A percentile compares a stretch with the other conserved stretches of the same genome.
phyloP scores from a whole-genome alignment of 2,329 filamentous ascomycete species.

The Ophiostoma triangulosporum region DNA sequence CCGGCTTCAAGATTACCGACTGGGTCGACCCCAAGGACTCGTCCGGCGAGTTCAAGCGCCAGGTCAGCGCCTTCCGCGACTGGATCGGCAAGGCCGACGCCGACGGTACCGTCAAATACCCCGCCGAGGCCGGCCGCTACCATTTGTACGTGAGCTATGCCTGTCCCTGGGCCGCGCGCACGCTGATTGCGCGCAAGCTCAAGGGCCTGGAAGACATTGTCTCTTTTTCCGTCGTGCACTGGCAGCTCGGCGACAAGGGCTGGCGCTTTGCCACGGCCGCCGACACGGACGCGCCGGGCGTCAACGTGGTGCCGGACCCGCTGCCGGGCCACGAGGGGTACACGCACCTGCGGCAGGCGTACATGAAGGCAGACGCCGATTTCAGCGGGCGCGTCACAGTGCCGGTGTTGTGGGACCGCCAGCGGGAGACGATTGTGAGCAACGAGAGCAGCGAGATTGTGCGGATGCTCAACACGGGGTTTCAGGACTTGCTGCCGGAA shows the following conservation, averaged over 20 bases:
- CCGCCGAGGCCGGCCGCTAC: conserved; percentile 78
- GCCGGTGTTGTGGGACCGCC: conserved; percentile 72
- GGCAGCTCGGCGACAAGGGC: conserved; percentile 62
- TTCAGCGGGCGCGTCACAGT: conserved; percentile 78
- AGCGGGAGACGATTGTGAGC: conserved; percentile 63
- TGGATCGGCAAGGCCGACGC: conserved; percentile 47
- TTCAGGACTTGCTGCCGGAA: conserved; percentile 55
- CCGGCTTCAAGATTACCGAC: conserved; percentile 47
- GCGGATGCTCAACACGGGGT: conserved; percentile 74
- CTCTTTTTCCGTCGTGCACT: conserved; percentile 71
- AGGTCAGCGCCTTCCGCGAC: conserved; percentile 68
- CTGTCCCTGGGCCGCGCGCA: conserved; percentile 85
- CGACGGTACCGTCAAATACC: conserved; percentile 53
- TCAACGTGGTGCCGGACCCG: conserved; percentile 53
- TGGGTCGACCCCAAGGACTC: conserved; percentile 71
- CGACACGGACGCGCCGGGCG: conserved; percentile 39
- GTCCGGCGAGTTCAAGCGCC: conserved; percentile 85
- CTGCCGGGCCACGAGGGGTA: conserved; percentile 57
- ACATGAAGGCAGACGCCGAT: conserved; percentile 58
- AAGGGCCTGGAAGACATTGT: conserved; percentile 87
- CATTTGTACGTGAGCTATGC: conserved; percentile 93
- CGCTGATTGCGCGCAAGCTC: conserved; percentile 74
- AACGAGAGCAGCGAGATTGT: conserved; percentile 91
- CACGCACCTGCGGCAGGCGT: conserved; percentile 61
- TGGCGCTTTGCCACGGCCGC: conserved; percentile 70